Conservation (phyloP, 2,329 filamentous ascomycete genomes). For the Penicillium frequentans region DNA sequence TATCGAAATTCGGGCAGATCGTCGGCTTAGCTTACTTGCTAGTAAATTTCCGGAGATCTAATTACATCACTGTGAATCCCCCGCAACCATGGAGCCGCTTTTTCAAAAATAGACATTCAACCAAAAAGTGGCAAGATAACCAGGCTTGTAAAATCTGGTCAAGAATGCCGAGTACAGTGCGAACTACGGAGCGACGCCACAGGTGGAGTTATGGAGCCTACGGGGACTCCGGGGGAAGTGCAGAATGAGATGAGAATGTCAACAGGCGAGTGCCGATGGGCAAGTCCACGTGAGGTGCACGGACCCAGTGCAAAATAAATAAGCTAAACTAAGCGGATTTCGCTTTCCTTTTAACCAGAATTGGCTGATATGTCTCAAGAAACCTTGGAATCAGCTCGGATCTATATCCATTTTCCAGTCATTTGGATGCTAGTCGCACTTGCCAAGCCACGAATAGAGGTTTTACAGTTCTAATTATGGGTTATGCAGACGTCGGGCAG, state of each 20-base stretch:
- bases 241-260: background rate
- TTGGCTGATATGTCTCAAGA: background rate
- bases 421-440: background rate
- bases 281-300: background rate
- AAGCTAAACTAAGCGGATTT: background rate
- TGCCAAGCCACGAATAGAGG: background rate
- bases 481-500: background rate
- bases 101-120: background rate
- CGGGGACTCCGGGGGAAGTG: background rate
- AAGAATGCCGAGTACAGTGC: background rate
- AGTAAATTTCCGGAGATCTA: background rate
- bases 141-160: background rate
- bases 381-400: background rate
- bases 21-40: constrained; percentile 4
- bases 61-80: background rate
- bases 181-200: background rate
- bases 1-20: constrained; percentile 10
- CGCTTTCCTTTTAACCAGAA: background rate
- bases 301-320: background rate
- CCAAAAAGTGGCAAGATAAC: background rate
- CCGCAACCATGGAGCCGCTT: background rate
- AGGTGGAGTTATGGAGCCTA: background rate
- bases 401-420: background rate
- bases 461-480: background rate
- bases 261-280: background rate